These are phyloP conservation scores for Pestalotiopsis sp. DNA, from an alignment of 2,329 filamentous ascomycete species.

Conservation along the genomic window DNA sequence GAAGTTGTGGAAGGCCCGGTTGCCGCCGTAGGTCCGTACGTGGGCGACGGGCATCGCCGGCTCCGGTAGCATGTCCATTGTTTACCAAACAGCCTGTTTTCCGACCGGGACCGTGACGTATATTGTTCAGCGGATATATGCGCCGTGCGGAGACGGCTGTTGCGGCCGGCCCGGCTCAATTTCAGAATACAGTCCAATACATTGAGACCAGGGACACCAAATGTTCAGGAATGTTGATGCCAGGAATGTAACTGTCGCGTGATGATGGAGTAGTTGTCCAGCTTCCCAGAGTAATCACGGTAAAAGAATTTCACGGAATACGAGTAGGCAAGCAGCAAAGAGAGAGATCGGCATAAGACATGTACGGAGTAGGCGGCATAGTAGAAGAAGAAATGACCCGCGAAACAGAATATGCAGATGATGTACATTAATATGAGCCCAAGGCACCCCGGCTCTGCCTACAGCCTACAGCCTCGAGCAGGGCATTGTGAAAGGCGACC, in stretches of 20 bases:
- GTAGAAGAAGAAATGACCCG: neutral
- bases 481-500: neutral
- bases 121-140: neutral
- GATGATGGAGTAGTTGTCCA: neutral
- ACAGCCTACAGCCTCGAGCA: neutral
- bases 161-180: neutral
- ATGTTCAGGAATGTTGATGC: neutral
- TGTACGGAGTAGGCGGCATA: neutral
- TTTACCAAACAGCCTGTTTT: neutral
- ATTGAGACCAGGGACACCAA: neutral
- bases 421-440: neutral
- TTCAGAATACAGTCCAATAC: neutral
- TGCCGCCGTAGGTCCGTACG: slow-evolving; percentile 57
- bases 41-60: slow-evolving; percentile 34
- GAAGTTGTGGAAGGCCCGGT: slow-evolving; percentile 73
- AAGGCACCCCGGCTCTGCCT: neutral
- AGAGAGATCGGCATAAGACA: neutral
- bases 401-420: neutral
- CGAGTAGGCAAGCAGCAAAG: neutral
- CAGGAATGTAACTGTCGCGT: neutral
- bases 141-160: neutral
- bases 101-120: neutral
- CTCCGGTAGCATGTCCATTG: slow-evolving; percentile 41
- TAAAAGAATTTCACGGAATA: neutral
- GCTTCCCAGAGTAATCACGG: neutral